Evolutionary conservation across 2,329 filamentous ascomycete genomes (phyloP).

Genomic region (Colletotrichum sp.): DNA sequence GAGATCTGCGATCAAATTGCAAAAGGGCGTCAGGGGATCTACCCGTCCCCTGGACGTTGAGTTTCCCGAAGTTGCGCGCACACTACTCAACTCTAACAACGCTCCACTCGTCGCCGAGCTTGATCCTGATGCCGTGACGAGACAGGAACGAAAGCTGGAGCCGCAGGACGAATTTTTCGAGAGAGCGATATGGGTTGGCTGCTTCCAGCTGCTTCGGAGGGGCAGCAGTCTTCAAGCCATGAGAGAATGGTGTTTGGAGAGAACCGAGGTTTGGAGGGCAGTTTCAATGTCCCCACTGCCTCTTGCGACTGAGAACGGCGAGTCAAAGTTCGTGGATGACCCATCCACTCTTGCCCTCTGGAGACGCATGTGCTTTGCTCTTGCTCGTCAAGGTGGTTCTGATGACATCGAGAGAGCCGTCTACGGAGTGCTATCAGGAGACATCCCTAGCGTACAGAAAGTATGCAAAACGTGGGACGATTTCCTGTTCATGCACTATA

Average conservation of each 20-base stretch:
- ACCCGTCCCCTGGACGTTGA: constrained; percentile 59
- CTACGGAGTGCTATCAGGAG: constrained; percentile 88
- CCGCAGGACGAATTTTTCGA: constrained; percentile 88
- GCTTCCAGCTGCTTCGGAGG: constrained; percentile 88
- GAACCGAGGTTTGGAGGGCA: constrained; percentile 89
- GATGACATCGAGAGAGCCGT: constrained; percentile 87
- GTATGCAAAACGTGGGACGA: constrained; percentile 86
- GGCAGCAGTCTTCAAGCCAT: constrained; percentile 79
- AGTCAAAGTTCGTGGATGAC: constrained; percentile 44
- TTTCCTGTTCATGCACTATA: constrained; percentile 85
- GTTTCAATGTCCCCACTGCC: constrained; percentile 78
- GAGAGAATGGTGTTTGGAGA: constrained; percentile 83
- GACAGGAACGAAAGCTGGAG: constrained; percentile 79
- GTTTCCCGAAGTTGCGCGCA: constrained; percentile 59
- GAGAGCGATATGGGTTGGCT: constrained; percentile 89
- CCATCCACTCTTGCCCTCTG: constrained; percentile 66
- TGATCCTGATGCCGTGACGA: constrained; percentile 86
- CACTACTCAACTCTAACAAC: constrained; percentile 62
- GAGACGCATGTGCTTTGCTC: constrained; percentile 77
- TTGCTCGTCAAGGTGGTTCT: constrained; percentile 71
- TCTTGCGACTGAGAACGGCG: constrained; percentile 52
- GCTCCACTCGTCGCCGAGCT: constrained; percentile 81
- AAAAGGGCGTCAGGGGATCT: constrained; percentile 71
- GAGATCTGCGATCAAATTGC: constrained; percentile 84
- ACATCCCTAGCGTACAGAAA: constrained; percentile 77